Conservation (phyloP, 163 green algal genomes). For the Scenedesmus sp. region DNA sequence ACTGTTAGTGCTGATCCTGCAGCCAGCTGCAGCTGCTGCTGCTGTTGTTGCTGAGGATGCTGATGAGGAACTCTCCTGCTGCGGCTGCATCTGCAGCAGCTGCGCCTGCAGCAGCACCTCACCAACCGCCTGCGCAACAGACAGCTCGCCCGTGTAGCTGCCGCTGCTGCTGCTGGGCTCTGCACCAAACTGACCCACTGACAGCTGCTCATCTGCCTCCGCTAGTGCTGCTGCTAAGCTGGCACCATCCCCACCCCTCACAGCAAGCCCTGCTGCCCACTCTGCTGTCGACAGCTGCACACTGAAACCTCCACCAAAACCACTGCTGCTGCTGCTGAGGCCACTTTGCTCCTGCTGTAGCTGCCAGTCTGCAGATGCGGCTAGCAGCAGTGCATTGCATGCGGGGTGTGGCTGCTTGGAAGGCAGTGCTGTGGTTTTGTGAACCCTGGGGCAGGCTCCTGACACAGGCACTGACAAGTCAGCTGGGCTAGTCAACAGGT, state of each 20-base stretch:
- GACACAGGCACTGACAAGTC: slow-evolving; percentile 10
- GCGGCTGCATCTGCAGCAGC: neutral
- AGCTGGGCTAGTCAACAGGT: neutral
- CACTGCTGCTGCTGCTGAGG: neutral
- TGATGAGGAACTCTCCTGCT: neutral
- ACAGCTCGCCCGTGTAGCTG: slow-evolving; percentile 4
- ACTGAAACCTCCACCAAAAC: neutral
- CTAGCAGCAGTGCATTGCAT: slow-evolving; percentile 27
- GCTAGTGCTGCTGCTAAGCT: neutral
- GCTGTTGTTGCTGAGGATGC: neutral
- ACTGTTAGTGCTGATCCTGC: neutral
- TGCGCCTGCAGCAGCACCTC: slow-evolving; percentile 24
- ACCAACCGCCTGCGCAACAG: neutral
- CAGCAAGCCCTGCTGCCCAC: slow-evolving; percentile 14
- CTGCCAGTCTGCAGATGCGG: neutral
- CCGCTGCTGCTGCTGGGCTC: neutral
- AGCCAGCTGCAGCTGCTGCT: neutral
- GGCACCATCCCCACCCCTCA: slow-evolving; percentile 2
- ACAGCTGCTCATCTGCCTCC: neutral
- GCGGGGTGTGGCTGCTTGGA: neutral
- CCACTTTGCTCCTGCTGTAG: neutral
- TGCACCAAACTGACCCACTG: neutral
- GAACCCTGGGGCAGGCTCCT: neutral
- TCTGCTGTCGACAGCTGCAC: neutral
- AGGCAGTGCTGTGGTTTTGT: neutral